Evolutionary conservation across 2,329 filamentous ascomycete genomes (phyloP).

Genomic region (Fusarium protoensiforme): DNA sequence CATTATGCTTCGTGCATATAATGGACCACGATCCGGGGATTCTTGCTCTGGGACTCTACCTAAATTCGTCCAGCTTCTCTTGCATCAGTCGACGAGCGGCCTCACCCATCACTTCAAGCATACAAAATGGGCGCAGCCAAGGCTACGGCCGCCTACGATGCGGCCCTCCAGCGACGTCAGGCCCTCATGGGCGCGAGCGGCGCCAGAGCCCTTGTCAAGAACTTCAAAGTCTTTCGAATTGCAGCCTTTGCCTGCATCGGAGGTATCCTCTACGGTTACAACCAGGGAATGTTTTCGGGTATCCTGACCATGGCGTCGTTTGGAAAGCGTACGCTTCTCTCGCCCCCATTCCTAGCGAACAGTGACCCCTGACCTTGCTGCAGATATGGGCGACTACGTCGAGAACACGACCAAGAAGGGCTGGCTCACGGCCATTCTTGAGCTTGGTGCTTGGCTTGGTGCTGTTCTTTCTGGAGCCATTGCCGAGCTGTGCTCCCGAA

Average conservation of each 20-base stretch:
- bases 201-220: constrained; percentile 65
- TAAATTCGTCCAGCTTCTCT: background rate
- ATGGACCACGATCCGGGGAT: background rate
- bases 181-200: constrained; percentile 65
- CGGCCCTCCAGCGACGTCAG: constrained; percentile 62
- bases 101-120: background rate
- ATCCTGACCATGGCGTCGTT: constrained; percentile 60
- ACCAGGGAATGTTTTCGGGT: constrained; percentile 61
- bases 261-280: constrained; percentile 61
- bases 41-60: background rate
- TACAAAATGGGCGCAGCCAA: constrained; percentile 20
- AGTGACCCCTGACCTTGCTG: background rate
- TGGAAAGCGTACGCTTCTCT: constrained; percentile 2
- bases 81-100: background rate
- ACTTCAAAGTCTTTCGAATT: constrained; percentile 69
- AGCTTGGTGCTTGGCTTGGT: constrained; percentile 61
- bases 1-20: background rate
- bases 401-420: constrained; percentile 62
- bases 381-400: constrained; percentile 49
- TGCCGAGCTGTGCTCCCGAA: constrained; percentile 49
- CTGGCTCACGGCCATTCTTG: constrained; percentile 63
- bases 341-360: background rate
- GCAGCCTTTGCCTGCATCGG: constrained; percentile 56
- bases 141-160: constrained; percentile 55
- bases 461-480: constrained; percentile 56